These are phyloP conservation scores for Exophiala xenobiotica DNA, from an alignment of 2,329 filamentous ascomycete genomes.

Conservation along the genomic window DNA sequence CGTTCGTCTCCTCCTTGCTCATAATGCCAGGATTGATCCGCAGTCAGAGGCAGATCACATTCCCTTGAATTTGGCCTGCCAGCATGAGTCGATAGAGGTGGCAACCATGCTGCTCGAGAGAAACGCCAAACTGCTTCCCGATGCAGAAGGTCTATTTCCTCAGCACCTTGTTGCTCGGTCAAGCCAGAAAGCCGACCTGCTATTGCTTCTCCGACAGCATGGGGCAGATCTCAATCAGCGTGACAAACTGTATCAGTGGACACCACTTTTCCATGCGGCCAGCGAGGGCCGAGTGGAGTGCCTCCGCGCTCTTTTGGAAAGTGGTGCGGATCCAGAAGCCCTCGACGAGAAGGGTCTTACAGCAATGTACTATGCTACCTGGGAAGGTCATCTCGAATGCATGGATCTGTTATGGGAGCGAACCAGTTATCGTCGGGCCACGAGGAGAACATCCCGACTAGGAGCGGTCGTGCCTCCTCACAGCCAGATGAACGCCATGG, in stretches of 20 bases:
- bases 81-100: conserved; percentile 82
- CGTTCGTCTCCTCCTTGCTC: conserved; percentile 72
- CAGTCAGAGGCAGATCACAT: conserved; percentile 86
- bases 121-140: conserved; percentile 79
- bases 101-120: conserved; percentile 80
- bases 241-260: conserved; percentile 97
- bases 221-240: conserved; percentile 88
- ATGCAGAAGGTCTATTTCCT: conserved; percentile 95
- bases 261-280: conserved; percentile 90
- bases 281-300: conserved; percentile 94
- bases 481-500: conserved; percentile 24
- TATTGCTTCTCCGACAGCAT: conserved; percentile 77
- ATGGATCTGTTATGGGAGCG: conserved; percentile 72
- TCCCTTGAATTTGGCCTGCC: conserved; percentile 89
- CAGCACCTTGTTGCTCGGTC: conserved; percentile 93
- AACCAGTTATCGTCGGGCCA: conserved; percentile 26
- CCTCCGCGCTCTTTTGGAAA: conserved; percentile 74
- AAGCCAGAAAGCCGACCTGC: conserved; percentile 73
- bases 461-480: conserved; percentile 20
- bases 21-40: conserved; percentile 81
- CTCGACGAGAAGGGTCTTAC: conserved; percentile 89
- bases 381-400: conserved; percentile 94
- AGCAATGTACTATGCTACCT: conserved; percentile 97
- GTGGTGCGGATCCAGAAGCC: conserved; percentile 74
- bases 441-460: conserved; percentile 17